Conservation (phyloP, 2,329 filamentous ascomycete genomes). For the Huntiella abstrusa region DNA sequence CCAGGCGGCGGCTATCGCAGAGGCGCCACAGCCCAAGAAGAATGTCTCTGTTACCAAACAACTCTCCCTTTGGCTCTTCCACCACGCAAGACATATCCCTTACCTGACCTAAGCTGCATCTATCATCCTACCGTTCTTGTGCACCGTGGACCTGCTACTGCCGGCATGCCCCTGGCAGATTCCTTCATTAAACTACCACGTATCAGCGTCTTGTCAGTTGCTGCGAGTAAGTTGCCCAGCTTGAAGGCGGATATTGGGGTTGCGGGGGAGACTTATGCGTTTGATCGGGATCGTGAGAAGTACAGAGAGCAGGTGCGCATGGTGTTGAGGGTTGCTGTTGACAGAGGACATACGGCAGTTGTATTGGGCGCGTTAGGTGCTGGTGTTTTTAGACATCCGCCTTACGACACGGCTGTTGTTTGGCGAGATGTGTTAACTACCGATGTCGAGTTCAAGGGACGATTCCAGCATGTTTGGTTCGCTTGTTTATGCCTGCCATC, state of each 20-base stretch:
- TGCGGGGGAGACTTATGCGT: constrained; percentile 11
- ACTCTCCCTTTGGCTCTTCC: constrained; percentile 29
- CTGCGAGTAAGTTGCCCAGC: constrained; percentile 30
- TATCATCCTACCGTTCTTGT: constrained; percentile 43
- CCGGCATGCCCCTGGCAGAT: constrained; percentile 16
- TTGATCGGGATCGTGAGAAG: too few relatives aligned
- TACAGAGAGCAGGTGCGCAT: constrained; percentile 14
- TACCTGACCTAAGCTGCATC: constrained; percentile 29
- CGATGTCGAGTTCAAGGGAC: constrained; percentile 45
- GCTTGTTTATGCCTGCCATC: neutral
- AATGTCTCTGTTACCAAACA: constrained; percentile 46
- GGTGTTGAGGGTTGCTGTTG: constrained; percentile 39
- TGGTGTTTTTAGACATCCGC: constrained; percentile 46
- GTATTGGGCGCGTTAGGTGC: constrained; percentile 53
- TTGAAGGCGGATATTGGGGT: constrained; percentile 1
- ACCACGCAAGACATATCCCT: constrained; percentile 31
- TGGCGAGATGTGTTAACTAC: constrained; percentile 38
- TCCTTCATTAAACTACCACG: constrained; percentile 24
- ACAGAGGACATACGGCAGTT: constrained; percentile 34
- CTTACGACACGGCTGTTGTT: constrained; percentile 38
- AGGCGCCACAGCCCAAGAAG: constrained; percentile 48
- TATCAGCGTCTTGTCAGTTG: constrained; percentile 41
- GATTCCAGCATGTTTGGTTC: constrained; percentile 25
- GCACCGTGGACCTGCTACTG: constrained; percentile 30
- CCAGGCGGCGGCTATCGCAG: constrained; percentile 46